Evolutionary conservation across 75 land plant genomes (phyloP).

Genomic region (Azolla pinnata): DNA sequence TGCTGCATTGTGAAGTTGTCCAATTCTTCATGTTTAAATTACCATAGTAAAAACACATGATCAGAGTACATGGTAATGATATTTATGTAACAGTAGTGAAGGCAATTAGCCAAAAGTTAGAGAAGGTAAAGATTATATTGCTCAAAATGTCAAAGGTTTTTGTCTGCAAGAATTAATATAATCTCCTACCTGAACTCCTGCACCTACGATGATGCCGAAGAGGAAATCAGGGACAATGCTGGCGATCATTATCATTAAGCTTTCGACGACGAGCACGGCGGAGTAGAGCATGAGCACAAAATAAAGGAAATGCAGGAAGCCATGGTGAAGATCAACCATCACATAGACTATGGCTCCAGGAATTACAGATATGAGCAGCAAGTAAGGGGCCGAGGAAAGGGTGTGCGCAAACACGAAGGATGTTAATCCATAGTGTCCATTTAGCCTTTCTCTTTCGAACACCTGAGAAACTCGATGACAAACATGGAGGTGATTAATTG

Average conservation of each 20-base stretch:
- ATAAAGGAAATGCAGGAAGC: conserved; percentile 34
- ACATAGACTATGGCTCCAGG: conserved; percentile 51
- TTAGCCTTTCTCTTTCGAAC: conserved; percentile 54
- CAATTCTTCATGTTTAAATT: no score
- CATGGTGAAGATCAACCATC: conserved; percentile 42
- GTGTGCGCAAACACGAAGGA: conserved; percentile 46
- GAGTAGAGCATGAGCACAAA: conserved; percentile 36
- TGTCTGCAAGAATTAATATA: no score
- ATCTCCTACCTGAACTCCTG: conserved; percentile 68
- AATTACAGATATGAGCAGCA: conserved; percentile 33
- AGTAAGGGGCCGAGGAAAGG: conserved; percentile 48
- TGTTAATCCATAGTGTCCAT: conserved; percentile 55
- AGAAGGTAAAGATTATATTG: no score
- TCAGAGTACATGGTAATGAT: no score
- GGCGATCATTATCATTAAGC: conserved; percentile 71
- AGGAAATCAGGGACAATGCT: conserved; percentile 54
- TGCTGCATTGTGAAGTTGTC: no score
- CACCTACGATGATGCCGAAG: conserved; percentile 61
- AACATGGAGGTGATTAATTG: no score
- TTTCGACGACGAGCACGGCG: conserved; percentile 51
- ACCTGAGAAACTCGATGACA: conserved; percentile 50
- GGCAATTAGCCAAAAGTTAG: no score
- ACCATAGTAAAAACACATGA: no score
- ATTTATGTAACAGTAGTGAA: no score
- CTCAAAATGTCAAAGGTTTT: no score